These are phyloP conservation scores for Colletotrichum somersetense DNA, from an alignment of 2,329 filamentous ascomycete genomes.

Conservation along the genomic window DNA sequence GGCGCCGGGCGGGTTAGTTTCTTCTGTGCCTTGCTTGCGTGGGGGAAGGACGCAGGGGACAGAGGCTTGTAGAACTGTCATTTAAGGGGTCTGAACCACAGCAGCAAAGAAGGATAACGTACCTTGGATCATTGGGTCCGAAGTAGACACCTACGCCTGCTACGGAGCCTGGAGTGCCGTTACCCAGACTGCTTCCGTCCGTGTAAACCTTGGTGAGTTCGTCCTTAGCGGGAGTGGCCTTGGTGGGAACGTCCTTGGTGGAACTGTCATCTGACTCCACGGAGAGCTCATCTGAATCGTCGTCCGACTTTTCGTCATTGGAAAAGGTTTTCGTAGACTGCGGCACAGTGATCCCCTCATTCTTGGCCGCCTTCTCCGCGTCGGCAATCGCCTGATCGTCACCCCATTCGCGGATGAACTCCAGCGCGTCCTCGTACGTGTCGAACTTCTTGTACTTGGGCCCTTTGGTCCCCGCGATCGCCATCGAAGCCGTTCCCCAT, in stretches of 20 bases:
- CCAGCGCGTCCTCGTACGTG: slow-evolving; percentile 79
- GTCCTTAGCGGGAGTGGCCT: slow-evolving; percentile 44
- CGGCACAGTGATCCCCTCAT: slow-evolving; percentile 10
- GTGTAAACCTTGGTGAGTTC: slow-evolving; percentile 65
- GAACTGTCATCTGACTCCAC: slow-evolving; percentile 48
- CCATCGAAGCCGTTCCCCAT: slow-evolving; percentile 78
- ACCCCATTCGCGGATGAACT: slow-evolving; percentile 73
- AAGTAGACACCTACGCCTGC: slow-evolving; percentile 76
- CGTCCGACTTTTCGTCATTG: slow-evolving; percentile 48
- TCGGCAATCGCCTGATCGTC: slow-evolving; percentile 57
- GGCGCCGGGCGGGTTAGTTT: slow-evolving; percentile 41
- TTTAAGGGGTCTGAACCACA: not conserved
- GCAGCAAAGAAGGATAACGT: slow-evolving; percentile 41
- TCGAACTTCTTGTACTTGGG: slow-evolving; percentile 78
- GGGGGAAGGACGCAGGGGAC: not conserved
- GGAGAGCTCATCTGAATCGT: slow-evolving; percentile 52
- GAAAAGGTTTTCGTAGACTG: slow-evolving; percentile 12
- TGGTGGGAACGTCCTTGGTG: slow-evolving; percentile 46
- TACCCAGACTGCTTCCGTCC: slow-evolving; percentile 71
- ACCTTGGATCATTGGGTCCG: slow-evolving; percentile 67
- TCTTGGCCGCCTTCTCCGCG: slow-evolving; percentile 28
- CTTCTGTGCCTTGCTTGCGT: not conserved
- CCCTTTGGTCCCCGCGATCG: slow-evolving; percentile 80
- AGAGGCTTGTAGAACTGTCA: not conserved
- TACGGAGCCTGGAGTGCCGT: slow-evolving; percentile 66